phyloP scores from a whole-genome alignment of 2,329 filamentous ascomycete genomes.

The Bipolaris cookei region DNA sequence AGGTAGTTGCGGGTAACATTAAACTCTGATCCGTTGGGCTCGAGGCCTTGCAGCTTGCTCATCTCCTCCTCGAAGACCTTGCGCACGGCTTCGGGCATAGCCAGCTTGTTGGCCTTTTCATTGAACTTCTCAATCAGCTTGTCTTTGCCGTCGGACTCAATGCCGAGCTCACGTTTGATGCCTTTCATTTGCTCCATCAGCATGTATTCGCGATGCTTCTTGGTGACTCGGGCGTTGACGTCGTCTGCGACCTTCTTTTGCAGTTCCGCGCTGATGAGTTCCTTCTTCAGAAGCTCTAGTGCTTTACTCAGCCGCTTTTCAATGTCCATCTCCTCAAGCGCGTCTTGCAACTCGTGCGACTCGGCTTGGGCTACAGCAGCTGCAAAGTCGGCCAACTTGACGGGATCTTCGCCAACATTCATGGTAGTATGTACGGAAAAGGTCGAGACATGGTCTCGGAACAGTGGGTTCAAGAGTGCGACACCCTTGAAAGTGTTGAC shows the following conservation, averaged over 20 bases:
- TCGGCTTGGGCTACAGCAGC: constrained; percentile 90
- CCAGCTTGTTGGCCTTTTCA: constrained; percentile 89
- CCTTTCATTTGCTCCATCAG: constrained; percentile 99
- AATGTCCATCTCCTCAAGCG: constrained; percentile 85
- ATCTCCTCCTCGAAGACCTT: constrained; percentile 99
- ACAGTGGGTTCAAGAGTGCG: constrained; percentile 88
- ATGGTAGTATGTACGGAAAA: constrained; percentile 82
- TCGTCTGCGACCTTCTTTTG: constrained; percentile 98
- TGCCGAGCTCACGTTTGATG: constrained; percentile 90
- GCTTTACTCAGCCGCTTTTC: constrained; percentile 93
- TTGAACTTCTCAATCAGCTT: constrained; percentile 98
- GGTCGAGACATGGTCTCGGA: constrained; percentile 95
- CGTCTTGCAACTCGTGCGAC: constrained; percentile 88
- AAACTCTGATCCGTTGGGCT: constrained; percentile 95
- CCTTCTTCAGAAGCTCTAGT: constrained; percentile 91
- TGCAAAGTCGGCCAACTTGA: constrained; percentile 94
- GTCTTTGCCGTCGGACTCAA: constrained; percentile 97
- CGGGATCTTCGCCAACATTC: constrained; percentile 93
- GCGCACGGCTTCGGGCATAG: constrained; percentile 95
- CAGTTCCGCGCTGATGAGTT: constrained; percentile 96
- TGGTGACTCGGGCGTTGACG: constrained; percentile 95
- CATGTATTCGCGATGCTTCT: constrained; percentile 97
- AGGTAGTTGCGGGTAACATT: constrained; percentile 98
- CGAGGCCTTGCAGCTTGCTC: constrained; percentile 93
- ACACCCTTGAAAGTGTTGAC: constrained; percentile 99